Evolutionary conservation across 1,284 basidiomycete genomes (phyloP), one percentile per base, ranked within the genome.

Genomic region (Puccinia triticina): DNA sequence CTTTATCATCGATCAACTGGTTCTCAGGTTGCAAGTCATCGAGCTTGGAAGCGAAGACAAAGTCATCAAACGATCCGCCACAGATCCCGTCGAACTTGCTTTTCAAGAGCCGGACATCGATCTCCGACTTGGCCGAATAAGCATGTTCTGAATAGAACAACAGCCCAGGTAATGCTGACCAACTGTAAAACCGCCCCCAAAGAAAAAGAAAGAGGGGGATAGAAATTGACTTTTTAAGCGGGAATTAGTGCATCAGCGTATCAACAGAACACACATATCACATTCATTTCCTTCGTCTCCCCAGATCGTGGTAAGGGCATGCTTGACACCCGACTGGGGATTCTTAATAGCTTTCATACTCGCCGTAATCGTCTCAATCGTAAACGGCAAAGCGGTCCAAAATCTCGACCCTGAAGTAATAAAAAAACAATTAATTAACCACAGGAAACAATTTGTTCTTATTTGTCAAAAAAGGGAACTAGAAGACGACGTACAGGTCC

Each of bases 231-330:
- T 37, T 83, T 84, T 16, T 82, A 84, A 80, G 81, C 85, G 3
- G 84, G 83, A 83, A 86, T 85, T n/a, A n/a, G n/a, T n/a, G n/a
- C n/a, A n/a, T n/a, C n/a, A n/a, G 29, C 84, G 84, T 75, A 59
- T 59, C 21, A 8, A 43, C 29, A 46, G 12, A 55, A 66, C 80
- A 67, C 80, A 85, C 46, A 86, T 71, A 71, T 86, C 85, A 40
- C 78, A 85, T 83, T 88, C 87, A 80, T 87, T 88, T 0, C 87
- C 87, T 77, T 88, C 87, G 83, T 88, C 87, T 23, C 87, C 87
- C 87, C 87, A 88, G 50, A 87, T 87, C 0, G 87, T 88, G 4
- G 87, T 85, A 81, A 88, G 86, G 55, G 86, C 86, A 77, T 86
- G 67, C 37, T 84, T 84, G 12, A 88, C 86, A 0, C 87, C 86